Percentiles rank a stretch among this genome's conserved stretches.
phyloP scores from a whole-genome alignment of 768 basidiomycete genomes.

The Guyanaporus albipodus region DNA sequence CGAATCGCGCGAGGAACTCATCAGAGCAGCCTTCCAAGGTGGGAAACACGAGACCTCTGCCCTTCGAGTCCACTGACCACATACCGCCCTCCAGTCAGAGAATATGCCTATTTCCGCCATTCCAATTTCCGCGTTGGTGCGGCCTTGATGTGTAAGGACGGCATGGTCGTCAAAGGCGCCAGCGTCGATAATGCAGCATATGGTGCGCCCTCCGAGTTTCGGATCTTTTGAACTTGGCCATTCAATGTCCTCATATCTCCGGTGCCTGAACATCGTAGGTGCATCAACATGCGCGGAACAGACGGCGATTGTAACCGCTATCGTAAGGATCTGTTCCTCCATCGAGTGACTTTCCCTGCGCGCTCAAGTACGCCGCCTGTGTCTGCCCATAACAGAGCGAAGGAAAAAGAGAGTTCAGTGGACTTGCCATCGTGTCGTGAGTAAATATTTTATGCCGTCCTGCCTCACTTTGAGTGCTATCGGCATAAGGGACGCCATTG shows the following conservation, averaged over 20 bases:
- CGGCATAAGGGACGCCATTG: constrained; percentile 57
- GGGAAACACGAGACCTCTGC: not conserved
- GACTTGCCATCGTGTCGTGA: constrained; percentile 74
- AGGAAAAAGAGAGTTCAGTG: constrained; percentile 62
- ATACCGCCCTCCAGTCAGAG: constrained; percentile 45
- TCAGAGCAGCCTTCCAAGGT: constrained; percentile 62
- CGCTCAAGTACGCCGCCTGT: not conserved
- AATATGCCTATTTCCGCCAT: constrained; percentile 74
- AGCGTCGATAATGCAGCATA: constrained; percentile 94
- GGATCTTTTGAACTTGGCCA: not conserved
- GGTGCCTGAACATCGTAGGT: constrained; percentile 40
- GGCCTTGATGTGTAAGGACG: constrained; percentile 66
- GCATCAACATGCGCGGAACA: constrained; percentile 90
- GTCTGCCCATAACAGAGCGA: constrained; percentile 56
- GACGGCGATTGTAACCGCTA: constrained; percentile 86
- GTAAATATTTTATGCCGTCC: constrained; percentile 20
- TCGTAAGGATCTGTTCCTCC: constrained; percentile 48
- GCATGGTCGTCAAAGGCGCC: constrained; percentile 72
- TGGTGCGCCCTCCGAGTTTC: constrained; percentile 43
- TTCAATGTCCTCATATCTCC: not conserved
- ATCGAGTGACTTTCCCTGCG: not conserved
- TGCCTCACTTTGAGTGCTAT: too few relatives aligned
- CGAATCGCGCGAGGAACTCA: constrained; percentile 46
- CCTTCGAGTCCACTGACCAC: not conserved
- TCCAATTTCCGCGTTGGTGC: constrained; percentile 93